Conservation (phyloP, 495 filamentous ascomycete genomes). For the Xylaria castorea region DNA sequence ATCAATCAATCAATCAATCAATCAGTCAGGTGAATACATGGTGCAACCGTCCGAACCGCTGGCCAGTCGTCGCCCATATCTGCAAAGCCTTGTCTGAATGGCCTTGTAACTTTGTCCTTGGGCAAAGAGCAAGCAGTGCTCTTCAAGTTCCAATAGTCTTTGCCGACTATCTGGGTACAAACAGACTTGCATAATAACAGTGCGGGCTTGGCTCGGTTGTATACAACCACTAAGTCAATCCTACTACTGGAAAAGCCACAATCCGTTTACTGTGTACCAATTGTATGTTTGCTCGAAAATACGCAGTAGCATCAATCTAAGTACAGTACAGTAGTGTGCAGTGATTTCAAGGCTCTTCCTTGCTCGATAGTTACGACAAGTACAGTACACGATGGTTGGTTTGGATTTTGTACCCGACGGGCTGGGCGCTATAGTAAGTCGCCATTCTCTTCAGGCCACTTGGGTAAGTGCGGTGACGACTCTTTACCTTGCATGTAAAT, state of each 20-base stretch:
- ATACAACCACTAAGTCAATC: slow-evolving; percentile 1
- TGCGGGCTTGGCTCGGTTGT: slow-evolving; percentile 10
- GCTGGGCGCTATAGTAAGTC: not conserved
- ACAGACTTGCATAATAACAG: slow-evolving; percentile 23
- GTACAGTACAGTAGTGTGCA: slow-evolving; percentile 1
- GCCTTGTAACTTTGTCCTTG: slow-evolving; percentile 3
- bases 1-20: not conserved
- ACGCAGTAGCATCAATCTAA: not conserved
- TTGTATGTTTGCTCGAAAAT: slow-evolving; percentile 14
- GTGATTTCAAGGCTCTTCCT: not conserved
- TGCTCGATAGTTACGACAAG: not conserved
- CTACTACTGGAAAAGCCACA: slow-evolving; percentile 14
- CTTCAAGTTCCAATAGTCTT: not conserved
- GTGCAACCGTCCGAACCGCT: slow-evolving; percentile 2
- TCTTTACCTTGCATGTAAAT: not conserved
- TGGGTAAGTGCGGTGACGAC: not conserved
- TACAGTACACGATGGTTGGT: slow-evolving; percentile 4
- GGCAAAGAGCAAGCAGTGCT: not conserved
- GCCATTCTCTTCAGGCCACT: not conserved
- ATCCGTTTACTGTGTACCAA: slow-evolving; percentile 10
- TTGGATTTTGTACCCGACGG: not conserved
- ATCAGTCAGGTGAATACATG: slow-evolving; percentile 1
- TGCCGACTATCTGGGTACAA: slow-evolving; percentile 11
- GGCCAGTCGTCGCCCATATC: slow-evolving; percentile 4
- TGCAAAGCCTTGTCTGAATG: slow-evolving; percentile 7